Conservation (phyloP, 192 early-diverging fungal species). For the Bifiguratus adelaidae region DNA sequence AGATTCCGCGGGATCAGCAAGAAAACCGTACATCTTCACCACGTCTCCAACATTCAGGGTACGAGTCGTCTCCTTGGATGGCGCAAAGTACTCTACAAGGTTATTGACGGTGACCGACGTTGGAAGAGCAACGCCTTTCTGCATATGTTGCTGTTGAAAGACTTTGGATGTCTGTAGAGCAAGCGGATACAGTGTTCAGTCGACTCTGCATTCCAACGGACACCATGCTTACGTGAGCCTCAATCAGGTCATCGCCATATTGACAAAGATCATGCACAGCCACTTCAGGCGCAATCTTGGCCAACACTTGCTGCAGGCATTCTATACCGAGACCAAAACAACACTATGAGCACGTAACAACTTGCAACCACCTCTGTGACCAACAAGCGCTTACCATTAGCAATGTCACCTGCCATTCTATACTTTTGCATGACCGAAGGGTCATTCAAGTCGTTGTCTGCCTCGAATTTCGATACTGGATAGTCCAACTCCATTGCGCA, state of each 20-base stretch:
- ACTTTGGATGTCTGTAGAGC: conserved; percentile 37
- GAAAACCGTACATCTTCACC: conserved; percentile 77
- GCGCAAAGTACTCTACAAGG: conserved; percentile 68
- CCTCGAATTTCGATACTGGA: conserved; percentile 31
- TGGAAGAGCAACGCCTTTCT: conserved; percentile 75
- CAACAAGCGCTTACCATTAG: conserved; percentile 41
- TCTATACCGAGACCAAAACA: conserved; percentile 12
- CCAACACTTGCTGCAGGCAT: conserved; percentile 41
- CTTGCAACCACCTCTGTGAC: not conserved
- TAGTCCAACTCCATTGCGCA: conserved; percentile 18
- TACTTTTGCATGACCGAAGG: conserved; percentile 63
- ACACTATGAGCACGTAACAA: not conserved
- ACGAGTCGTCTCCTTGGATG: conserved; percentile 48
- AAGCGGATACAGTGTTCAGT: not conserved
- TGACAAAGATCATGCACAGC: conserved; percentile 52
- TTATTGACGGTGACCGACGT: conserved; percentile 78
- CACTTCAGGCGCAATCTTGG: conserved; percentile 43
- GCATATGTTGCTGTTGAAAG: conserved; percentile 41
- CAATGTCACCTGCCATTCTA: conserved; percentile 62
- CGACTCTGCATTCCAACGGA: not conserved
- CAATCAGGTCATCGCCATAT: conserved; percentile 54
- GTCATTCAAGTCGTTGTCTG: conserved; percentile 58
- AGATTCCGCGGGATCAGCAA: not conserved
- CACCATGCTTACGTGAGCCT: conserved; percentile 32
- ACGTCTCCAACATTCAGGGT: conserved; percentile 66